Evolutionary conservation across 1,284 basidiomycete species (phyloP).

Genomic region (Cutaneotrichosporon sp.): DNA sequence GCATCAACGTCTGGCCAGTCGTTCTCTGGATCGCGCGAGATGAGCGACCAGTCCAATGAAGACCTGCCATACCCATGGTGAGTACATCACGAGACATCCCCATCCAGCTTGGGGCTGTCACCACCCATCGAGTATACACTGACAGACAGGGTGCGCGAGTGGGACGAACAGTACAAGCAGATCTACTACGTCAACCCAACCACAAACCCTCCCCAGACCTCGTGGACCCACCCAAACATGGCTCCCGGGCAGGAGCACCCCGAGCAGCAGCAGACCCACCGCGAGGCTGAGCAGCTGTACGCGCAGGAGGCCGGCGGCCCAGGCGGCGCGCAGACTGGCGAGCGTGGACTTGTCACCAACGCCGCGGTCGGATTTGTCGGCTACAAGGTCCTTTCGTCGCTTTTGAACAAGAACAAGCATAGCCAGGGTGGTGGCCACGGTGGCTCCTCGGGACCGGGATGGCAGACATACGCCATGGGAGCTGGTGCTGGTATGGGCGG

Average conservation of each 20-base stretch:
- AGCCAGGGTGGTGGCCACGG: conserved; percentile 2
- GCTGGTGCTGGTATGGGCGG: conserved; percentile 7
- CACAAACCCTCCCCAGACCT: conserved; percentile 27
- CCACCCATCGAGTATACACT: too few species aligned
- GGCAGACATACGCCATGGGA: not conserved
- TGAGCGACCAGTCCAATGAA: conserved; percentile 4
- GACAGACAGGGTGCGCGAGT: conserved; percentile 21
- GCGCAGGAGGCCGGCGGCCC: conserved; percentile 16
- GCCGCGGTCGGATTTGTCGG: conserved; percentile 7
- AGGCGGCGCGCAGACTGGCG: conserved; percentile 8
- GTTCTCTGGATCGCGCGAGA: not conserved
- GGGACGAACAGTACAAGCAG: conserved; percentile 29
- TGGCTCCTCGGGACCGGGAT: not conserved
- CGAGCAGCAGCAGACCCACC: conserved; percentile 20
- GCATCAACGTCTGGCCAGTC: not conserved
- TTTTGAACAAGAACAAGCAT: conserved; percentile 8
- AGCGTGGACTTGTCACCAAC: conserved; percentile 16
- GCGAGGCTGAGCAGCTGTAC: conserved; percentile 9
- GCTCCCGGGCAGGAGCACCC: conserved; percentile 25
- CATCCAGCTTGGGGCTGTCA: too few species aligned
- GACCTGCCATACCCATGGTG: conserved; percentile 12
- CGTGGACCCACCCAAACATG: conserved; percentile 29
- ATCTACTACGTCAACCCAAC: conserved; percentile 37
- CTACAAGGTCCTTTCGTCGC: conserved; percentile 11
- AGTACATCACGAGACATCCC: too few species aligned